Conservation (phyloP, 2,329 filamentous ascomycete species). For the Endothia cerciana region DNA sequence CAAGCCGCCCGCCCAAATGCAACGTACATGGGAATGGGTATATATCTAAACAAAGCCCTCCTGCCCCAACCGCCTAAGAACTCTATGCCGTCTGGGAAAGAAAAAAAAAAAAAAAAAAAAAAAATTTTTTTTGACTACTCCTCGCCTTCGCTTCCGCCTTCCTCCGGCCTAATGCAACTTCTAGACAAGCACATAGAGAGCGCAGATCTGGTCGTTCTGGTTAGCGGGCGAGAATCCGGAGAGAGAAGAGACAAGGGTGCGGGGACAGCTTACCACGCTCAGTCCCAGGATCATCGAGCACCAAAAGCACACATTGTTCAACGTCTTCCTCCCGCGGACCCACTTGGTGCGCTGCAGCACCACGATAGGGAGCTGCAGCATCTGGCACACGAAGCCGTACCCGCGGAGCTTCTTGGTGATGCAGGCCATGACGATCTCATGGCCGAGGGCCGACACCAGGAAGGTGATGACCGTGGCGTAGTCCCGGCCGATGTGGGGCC, state of each 20-base stretch:
- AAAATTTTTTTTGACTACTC: too few relatives aligned
- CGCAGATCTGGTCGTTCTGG: constrained; percentile 49
- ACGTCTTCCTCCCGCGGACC: constrained; percentile 72
- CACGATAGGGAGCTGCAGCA: constrained; percentile 96
- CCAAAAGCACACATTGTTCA: constrained; percentile 94
- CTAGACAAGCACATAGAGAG: constrained; percentile 54
- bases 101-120: too few relatives aligned
- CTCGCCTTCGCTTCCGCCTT: not conserved
- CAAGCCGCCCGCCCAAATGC: not conserved
- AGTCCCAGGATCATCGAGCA: constrained; percentile 87
- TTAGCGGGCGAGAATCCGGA: constrained; percentile 28
- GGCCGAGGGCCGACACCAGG: constrained; percentile 83
- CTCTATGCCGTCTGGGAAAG: not conserved
- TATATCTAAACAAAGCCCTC: not conserved
- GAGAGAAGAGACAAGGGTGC: constrained; percentile 18
- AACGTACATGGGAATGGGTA: constrained; percentile 8
- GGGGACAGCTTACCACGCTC: constrained; percentile 65
- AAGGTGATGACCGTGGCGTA: constrained; percentile 90
- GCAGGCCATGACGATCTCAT: constrained; percentile 96
- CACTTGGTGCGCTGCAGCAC: constrained; percentile 81
- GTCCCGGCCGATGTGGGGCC: constrained; percentile 73
- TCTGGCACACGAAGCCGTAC: constrained; percentile 93
- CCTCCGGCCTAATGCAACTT: not conserved
- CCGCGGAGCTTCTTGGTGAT: constrained; percentile 96
- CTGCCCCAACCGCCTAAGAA: not conserved